Evolutionary conservation across 148 eudicot genomes (phyloP), one percentile per base, ranked within the genome.

Genomic region (Mesembryanthemum crystallinum): DNA sequence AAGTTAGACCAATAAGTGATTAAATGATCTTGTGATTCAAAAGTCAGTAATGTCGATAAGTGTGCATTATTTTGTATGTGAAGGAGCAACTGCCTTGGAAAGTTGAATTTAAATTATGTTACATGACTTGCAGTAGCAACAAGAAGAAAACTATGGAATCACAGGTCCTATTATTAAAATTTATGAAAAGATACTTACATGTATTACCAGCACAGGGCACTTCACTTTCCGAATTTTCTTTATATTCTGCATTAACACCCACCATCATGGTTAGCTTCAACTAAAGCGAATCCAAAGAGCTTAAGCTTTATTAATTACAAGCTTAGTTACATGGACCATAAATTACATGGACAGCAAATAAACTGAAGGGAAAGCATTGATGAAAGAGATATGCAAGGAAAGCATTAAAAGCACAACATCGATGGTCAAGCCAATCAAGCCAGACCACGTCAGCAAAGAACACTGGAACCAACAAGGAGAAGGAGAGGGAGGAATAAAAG

Each of bases 201-300:
- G 99, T 83, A 96, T 91, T 73, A 96, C 99, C 64, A 96, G 89
- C 70, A 87, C 97, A 59, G 99, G 97, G 77, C 92, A 89, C 87
- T 96, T 96, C 84, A 92, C 99, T 86, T 87, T 92, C 76, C 89
- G 94, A 69, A 96, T 92, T 76, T 96, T 96, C 76, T 87, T 87
- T 32, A 92, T 89, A 78, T 96, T 96, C 99, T 96, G 95, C 94
- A 89, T 42, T 42, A 61, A 66, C 35, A 77, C 64, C 65, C 39
- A 73, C 58, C 58, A 69, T 30, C 8, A 70, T 32, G 39, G 72
- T 74, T 81, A 81, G 63, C 55, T 55, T 29, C 17, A 55, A 52
- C 42, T 7, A 24, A n/a, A 62, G 30, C 3, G 55, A 42, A 52
- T 65, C 25, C 14, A 49, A 72, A 43, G 27, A 67, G 21, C 15